Percentiles rank a stretch among this genome's conserved stretches.
These are phyloP conservation scores for Plasmodium billcollinsi DNA, from an alignment of 169 alveolate species.

Conservation along the genomic window DNA sequence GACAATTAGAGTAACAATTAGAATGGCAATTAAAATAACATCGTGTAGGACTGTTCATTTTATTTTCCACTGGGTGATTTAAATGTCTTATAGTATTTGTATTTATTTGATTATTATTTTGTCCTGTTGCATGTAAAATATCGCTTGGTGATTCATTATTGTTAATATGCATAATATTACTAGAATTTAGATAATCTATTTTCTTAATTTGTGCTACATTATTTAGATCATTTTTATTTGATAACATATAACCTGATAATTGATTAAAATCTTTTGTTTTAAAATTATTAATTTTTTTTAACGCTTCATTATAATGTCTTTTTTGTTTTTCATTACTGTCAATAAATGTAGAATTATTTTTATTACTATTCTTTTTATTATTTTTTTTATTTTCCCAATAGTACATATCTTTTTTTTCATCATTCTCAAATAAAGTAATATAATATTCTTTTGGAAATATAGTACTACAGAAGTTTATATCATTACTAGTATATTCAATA, in stretches of 20 bases:
- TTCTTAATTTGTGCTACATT: neutral
- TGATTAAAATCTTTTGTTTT: neutral
- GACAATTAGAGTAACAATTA: too few species aligned
- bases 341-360: neutral
- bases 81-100: too few species aligned
- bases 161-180: neutral
- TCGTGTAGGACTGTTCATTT: too few species aligned
- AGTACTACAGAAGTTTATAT: conserved; percentile 29
- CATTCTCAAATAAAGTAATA: conserved; percentile 68
- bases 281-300: conserved; percentile 27
- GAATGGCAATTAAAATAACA: too few species aligned
- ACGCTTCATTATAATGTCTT: conserved; percentile 36
- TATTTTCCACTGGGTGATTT: too few species aligned
- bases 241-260: neutral
- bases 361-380: conserved; percentile 27
- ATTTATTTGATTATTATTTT: too few species aligned
- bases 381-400: conserved; percentile 33
- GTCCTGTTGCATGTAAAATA: too few species aligned
- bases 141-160: neutral
- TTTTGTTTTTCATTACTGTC: conserved; percentile 41
- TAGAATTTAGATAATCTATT: neutral
- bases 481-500: conserved; percentile 1
- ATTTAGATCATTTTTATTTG: neutral
- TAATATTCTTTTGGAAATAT: conserved; percentile 66
- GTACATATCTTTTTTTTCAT: conserved; percentile 53